phyloP scores from a whole-genome alignment of 108 stramenopile genomes.

The Skeletonema marinoi region DNA sequence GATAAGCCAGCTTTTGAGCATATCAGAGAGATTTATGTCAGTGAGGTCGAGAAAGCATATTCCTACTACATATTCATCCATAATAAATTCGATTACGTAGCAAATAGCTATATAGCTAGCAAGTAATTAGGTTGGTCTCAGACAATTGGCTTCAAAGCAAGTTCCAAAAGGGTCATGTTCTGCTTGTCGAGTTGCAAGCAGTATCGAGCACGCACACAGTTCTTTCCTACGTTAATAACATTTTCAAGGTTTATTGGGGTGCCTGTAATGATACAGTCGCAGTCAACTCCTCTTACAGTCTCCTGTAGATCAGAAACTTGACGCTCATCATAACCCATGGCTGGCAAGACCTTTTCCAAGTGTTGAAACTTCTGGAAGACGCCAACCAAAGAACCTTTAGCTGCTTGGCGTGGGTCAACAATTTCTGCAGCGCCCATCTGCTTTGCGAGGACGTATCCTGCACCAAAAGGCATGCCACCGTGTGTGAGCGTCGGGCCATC shows the following conservation, averaged over 20 bases:
- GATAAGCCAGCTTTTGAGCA: too few species aligned
- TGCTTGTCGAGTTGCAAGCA: slow-evolving; percentile 21
- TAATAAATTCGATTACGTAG: background rate
- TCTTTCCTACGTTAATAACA: slow-evolving; percentile 42
- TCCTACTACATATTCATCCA: too few species aligned
- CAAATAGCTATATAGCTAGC: background rate
- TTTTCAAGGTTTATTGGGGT: slow-evolving; percentile 51
- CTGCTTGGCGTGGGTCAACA: slow-evolving; percentile 56
- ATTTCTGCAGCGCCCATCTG: slow-evolving; percentile 49
- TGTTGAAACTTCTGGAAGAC: slow-evolving; percentile 53
- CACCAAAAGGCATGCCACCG: slow-evolving; percentile 62
- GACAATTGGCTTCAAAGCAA: slow-evolving; percentile 6
- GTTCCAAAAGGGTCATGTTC: slow-evolving; percentile 20
- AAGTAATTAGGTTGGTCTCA: background rate
- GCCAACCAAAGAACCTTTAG: slow-evolving; percentile 48
- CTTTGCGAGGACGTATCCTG: slow-evolving; percentile 54
- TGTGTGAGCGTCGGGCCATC: slow-evolving; percentile 63
- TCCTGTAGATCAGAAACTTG: slow-evolving; percentile 50
- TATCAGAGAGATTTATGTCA: too few species aligned
- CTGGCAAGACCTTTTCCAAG: slow-evolving; percentile 49
- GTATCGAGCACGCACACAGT: slow-evolving; percentile 37
- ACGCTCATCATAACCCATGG: slow-evolving; percentile 57
- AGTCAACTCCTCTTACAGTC: slow-evolving; percentile 46
- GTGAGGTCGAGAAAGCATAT: too few species aligned
- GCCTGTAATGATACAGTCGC: slow-evolving; percentile 50